Evolutionary conservation across 2,329 filamentous ascomycete species (phyloP), one percentile per base, ranked within the genome.

Genomic region (Saccharata proteae): DNA sequence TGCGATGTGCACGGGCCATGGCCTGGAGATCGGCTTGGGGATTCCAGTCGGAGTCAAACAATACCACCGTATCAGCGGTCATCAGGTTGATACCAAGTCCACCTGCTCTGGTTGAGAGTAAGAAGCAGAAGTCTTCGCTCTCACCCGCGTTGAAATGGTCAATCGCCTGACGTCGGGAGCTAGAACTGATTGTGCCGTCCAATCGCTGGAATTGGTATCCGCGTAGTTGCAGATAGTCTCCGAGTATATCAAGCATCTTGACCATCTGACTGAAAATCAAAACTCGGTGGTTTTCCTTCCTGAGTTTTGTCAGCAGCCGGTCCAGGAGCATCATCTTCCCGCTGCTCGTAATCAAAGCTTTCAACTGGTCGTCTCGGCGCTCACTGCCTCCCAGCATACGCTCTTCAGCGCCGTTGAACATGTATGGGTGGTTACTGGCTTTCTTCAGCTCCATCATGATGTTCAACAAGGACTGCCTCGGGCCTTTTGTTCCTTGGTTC

Each of bases 391-490:
- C 77, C 30, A 96, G 59, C 9, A 96, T 82, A 43, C 80, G 82
- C 36, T 93, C 82, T 52, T 98, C 90, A 3, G 85, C 88, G 40
- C 85, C 86, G 3, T 82, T 80, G 45, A 98, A 96, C 78, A 98
- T 92, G 61, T 94, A 93, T 1, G 90, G 88, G 51, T 98, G 90
- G 48, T 98, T 98, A 61, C 88, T 96, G 52, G 90, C 85, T 58
- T 98, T 98, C 65, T 98, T 98, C 48, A 98, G 59, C 56, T 98
- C 90, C 90, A 98, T 98, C 74, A 98, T 94, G 53, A 98, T 90
- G 57, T 98, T 98, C 40, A 98, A 64, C 10, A 98, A 62, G 0
- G 88, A 96, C 43, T 93, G 88, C 57, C 93, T 96, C 54, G 92
- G 83, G 5, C 88, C 90, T 38, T 75, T 83, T 26, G 79, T 77